These are phyloP conservation scores for Pisolithus orientalis DNA, from an alignment of 768 basidiomycete genomes.

Conservation along the genomic window DNA sequence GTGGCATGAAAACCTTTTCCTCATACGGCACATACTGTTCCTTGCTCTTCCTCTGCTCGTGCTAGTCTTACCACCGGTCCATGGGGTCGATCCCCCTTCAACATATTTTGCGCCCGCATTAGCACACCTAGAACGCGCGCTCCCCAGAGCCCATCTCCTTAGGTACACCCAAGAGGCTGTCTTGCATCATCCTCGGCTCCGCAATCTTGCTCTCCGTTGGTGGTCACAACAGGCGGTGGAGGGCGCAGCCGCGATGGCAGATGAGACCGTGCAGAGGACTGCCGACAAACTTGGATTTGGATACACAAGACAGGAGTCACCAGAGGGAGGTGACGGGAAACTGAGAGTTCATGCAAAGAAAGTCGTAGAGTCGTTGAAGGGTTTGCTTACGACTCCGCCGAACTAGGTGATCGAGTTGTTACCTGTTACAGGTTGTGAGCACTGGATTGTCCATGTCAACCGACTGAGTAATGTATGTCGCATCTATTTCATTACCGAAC, in stretches of 20 bases:
- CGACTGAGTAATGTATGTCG: not conserved
- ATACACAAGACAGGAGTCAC: slow-evolving; percentile 19
- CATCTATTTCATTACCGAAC: not conserved
- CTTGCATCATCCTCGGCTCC: slow-evolving; percentile 45
- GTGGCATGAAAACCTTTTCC: slow-evolving; percentile 62
- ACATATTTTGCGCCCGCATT: slow-evolving; percentile 15
- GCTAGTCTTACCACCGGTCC: slow-evolving; percentile 34
- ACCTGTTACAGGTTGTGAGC: too few species aligned
- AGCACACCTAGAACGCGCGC: slow-evolving; percentile 28
- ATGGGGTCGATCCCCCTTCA: slow-evolving; percentile 27
- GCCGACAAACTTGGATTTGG: slow-evolving; percentile 42
- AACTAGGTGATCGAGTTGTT: not conserved
- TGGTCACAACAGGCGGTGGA: slow-evolving; percentile 53
- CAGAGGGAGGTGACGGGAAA: slow-evolving; percentile 12
- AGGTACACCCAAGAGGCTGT: slow-evolving; percentile 52
- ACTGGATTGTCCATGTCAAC: too few species aligned
- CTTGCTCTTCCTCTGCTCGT: slow-evolving; percentile 48
- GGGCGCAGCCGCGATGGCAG: slow-evolving; percentile 42
- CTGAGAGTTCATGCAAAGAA: slow-evolving; percentile 21
- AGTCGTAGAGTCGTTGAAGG: slow-evolving; percentile 22
- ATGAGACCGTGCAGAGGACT: slow-evolving; percentile 41
- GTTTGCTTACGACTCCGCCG: slow-evolving; percentile 18
- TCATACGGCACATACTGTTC: slow-evolving; percentile 52
- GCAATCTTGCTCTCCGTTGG: slow-evolving; percentile 43
- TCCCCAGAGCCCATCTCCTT: slow-evolving; percentile 47